Evolutionary conservation across 1,284 basidiomycete genomes (phyloP).

Genomic region (Fomitiporia mediterranea): DNA sequence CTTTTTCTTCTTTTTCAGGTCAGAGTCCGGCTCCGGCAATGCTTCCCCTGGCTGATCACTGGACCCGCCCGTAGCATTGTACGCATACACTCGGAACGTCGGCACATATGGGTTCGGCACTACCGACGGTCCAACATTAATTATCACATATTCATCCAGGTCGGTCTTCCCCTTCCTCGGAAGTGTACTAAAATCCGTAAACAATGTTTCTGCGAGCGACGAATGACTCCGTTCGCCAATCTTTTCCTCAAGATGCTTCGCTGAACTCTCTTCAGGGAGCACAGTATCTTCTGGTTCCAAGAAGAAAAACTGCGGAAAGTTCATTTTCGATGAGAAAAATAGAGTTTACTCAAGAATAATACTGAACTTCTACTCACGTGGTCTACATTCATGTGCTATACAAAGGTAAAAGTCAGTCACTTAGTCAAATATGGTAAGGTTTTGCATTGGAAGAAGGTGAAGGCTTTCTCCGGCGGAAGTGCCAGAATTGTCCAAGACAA

Average conservation of each 20-base stretch:
- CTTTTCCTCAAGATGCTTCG: conserved; percentile 22
- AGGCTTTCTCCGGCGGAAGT: conserved; percentile 1
- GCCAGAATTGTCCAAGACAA: neutral
- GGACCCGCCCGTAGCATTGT: conserved; percentile 56
- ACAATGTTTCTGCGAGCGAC: conserved; percentile 44
- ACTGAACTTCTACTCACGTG: conserved; percentile 45
- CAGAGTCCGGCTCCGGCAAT: conserved; percentile 23
- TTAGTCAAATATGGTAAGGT: no score
- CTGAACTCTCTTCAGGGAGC: conserved; percentile 27
- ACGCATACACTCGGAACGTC: conserved; percentile 76
- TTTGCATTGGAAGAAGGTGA: conserved; percentile 8
- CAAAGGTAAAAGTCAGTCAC: conserved; percentile 16
- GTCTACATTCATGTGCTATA: conserved; percentile 73
- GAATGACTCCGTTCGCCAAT: conserved; percentile 6
- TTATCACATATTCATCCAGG: conserved; percentile 64
- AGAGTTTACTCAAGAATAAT: conserved; percentile 4
- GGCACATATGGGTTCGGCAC: conserved; percentile 88
- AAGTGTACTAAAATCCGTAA: conserved; percentile 53
- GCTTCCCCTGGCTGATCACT: conserved; percentile 24
- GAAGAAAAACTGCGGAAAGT: conserved; percentile 17
- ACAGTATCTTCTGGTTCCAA: conserved; percentile 15
- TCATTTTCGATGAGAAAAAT: neutral
- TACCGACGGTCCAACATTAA: conserved; percentile 77
- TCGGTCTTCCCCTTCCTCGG: conserved; percentile 50
- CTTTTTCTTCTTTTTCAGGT: conserved; percentile 28